phyloP scores from a whole-genome alignment of 2,329 filamentous ascomycete species.

The Dactylellina sp. region DNA sequence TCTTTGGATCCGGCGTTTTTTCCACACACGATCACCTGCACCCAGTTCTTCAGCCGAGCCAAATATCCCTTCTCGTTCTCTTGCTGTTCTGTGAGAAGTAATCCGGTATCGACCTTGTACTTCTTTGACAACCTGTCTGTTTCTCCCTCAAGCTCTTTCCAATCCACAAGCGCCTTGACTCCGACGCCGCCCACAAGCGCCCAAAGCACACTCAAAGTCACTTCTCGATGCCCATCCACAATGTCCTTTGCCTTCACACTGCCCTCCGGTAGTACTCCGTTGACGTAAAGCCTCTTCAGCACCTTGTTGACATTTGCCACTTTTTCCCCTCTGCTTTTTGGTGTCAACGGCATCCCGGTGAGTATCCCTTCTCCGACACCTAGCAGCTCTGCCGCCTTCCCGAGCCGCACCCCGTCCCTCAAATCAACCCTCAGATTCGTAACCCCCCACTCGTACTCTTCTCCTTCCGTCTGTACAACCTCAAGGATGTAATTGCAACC shows the following conservation, averaged over 20 bases:
- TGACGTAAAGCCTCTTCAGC: conserved; percentile 2
- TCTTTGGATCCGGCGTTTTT: conserved; percentile 67
- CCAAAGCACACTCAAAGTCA: conserved; percentile 73
- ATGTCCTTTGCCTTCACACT: conserved; percentile 69
- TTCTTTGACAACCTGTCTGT: conserved; percentile 64
- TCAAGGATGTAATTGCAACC: conserved; percentile 71
- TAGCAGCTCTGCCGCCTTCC: conserved; percentile 71
- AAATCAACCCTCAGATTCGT: conserved; percentile 73
- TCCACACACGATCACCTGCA: conserved; percentile 67
- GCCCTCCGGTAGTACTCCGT: conserved; percentile 58
- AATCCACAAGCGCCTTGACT: conserved; percentile 69
- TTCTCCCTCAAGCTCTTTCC: conserved; percentile 69
- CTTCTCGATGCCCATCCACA: conserved; percentile 74
- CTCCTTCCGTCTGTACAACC: conserved; percentile 70
- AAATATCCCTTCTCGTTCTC: conserved; percentile 60
- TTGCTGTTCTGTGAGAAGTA: conserved; percentile 52
- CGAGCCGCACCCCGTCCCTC: conserved; percentile 72
- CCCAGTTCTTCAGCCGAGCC: conserved; percentile 70
- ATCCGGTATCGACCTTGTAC: conserved; percentile 59
- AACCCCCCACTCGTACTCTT: conserved; percentile 72
- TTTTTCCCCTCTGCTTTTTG: conserved; percentile 39
- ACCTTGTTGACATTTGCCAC: conserved; percentile 33
- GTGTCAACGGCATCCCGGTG: conserved; percentile 12
- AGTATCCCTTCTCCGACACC: conserved; percentile 27
- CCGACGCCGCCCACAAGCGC: conserved; percentile 69